phyloP scores from a whole-genome alignment of 140 eudicot species.

The Anethum foeniculum region DNA sequence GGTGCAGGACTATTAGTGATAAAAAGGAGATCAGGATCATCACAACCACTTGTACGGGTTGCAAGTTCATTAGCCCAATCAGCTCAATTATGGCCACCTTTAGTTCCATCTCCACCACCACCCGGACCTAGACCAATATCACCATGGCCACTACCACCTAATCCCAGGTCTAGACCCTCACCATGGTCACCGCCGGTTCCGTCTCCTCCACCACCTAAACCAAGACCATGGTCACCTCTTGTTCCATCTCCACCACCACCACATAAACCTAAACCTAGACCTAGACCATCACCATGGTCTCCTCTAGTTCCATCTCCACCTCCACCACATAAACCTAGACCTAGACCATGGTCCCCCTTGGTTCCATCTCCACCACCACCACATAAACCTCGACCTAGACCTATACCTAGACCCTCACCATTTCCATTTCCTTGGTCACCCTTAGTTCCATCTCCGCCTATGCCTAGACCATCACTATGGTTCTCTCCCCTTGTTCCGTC shows the following conservation, averaged over 20 bases:
- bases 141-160: slow-evolving; percentile 9
- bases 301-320: slow-evolving; percentile 9
- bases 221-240: neutral
- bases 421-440: slow-evolving; percentile 20
- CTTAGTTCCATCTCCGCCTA: slow-evolving; percentile 22
- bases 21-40: too few species aligned
- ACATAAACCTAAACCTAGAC: neutral
- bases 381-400: slow-evolving; percentile 18
- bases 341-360: neutral
- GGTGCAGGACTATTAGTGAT: too few species aligned
- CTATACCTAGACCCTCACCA: slow-evolving; percentile 13
- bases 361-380: neutral
- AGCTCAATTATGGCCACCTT: neutral
- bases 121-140: neutral
- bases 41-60: neutral
- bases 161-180: neutral
- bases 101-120: slow-evolving; percentile 10
- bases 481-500: slow-evolving; percentile 26
- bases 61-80: neutral
- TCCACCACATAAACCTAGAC: slow-evolving; percentile 7
- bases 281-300: neutral
- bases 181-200: neutral
- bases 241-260: slow-evolving; percentile 11
- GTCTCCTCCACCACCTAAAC: neutral
- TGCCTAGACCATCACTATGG: slow-evolving; percentile 10